phyloP scores from a whole-genome alignment of 1,139 yeast genomes.

The Pichia sp. region DNA sequence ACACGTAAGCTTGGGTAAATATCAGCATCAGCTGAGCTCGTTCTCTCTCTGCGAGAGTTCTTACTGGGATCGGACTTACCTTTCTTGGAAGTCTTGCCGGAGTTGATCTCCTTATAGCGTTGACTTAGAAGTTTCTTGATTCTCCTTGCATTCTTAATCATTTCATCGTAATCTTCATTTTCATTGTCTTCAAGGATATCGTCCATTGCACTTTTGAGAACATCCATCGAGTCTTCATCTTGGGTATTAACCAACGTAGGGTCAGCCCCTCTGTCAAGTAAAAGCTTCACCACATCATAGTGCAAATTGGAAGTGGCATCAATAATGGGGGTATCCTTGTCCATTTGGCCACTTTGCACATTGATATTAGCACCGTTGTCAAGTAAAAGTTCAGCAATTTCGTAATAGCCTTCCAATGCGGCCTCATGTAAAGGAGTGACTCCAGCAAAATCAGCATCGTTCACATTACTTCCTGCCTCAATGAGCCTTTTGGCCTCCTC shows the following conservation, averaged over 20 bases:
- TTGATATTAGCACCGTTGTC: constrained; percentile 66
- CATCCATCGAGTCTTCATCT: constrained; percentile 73
- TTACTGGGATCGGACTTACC: neutral
- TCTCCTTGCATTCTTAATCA: constrained; percentile 24
- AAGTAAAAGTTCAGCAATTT: constrained; percentile 48
- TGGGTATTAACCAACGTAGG: constrained; percentile 76
- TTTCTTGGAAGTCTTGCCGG: neutral
- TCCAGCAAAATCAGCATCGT: constrained; percentile 89
- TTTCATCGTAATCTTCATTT: constrained; percentile 26
- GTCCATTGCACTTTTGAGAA: constrained; percentile 31
- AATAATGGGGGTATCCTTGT: constrained; percentile 81
- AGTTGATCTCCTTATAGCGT: constrained; percentile 29
- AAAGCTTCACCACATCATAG: constrained; percentile 55
- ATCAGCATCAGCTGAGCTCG: constrained; percentile 8
- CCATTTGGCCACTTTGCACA: constrained; percentile 73
- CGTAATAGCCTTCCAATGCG: constrained; percentile 69
- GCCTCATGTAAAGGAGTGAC: constrained; percentile 90
- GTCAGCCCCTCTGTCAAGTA: constrained; percentile 73
- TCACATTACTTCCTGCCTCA: constrained; percentile 62
- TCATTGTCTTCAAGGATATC: constrained; percentile 20
- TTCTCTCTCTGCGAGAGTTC: too few species aligned
- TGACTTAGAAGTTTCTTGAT: constrained; percentile 32
- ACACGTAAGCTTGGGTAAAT: constrained; percentile 14
- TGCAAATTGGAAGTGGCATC: constrained; percentile 90
- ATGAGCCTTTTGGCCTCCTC: constrained; percentile 54